Evolutionary conservation across 768 basidiomycete species (phyloP).

Genomic region (Lactarius quietus): DNA sequence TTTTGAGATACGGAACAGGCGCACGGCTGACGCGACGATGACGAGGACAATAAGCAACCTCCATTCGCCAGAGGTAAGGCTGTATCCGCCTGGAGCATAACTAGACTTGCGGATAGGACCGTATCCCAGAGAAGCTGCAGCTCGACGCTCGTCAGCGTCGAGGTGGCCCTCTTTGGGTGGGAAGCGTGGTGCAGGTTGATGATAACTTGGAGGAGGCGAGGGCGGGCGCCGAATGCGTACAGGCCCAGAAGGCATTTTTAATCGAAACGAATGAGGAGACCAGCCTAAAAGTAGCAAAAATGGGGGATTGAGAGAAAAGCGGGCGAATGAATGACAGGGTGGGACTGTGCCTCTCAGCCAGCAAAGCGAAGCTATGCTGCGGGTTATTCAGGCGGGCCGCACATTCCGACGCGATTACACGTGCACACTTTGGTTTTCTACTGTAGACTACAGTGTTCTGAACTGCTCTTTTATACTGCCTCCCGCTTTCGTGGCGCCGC

Average conservation of each 20-base stretch:
- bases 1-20: conserved; percentile 79
- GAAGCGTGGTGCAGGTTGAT: conserved; percentile 23
- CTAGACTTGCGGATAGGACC: conserved; percentile 24
- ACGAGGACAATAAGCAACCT: conserved; percentile 65
- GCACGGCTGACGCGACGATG: conserved; percentile 72
- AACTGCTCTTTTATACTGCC: conserved; percentile 47
- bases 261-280: conserved; percentile 15
- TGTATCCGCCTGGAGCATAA: conserved; percentile 53
- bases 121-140: conserved; percentile 25
- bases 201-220: conserved; percentile 22
- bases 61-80: conserved; percentile 68
- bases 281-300: conserved; percentile 1
- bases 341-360: not conserved
- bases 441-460: not conserved
- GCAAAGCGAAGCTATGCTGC: not conserved
- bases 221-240: conserved; percentile 26
- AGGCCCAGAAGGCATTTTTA: conserved; percentile 29
- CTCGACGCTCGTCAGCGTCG: conserved; percentile 27
- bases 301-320: not conserved
- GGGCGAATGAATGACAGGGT: conserved; percentile 19
- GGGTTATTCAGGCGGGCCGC: not conserved
- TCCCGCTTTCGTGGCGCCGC: conserved; percentile 84
- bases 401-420: not conserved
- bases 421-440: not conserved
- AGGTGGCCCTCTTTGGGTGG: conserved; percentile 26